Percentiles rank a stretch among this genome's conserved stretches.
Conservation (phyloP, 306 rosid genomes). For the Vigna hirtella region DNA sequence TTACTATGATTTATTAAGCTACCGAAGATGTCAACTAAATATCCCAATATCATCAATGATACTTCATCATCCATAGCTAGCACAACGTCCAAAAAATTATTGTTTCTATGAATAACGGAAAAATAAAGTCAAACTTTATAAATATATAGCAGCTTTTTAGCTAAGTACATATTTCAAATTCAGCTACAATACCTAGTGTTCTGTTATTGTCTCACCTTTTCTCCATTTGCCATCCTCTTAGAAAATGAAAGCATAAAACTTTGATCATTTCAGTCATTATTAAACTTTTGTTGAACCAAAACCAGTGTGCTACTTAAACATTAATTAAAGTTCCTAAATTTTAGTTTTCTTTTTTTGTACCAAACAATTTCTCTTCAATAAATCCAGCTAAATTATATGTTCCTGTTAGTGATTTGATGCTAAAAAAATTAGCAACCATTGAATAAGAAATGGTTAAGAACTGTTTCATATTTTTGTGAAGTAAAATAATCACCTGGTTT, state of each 20-base stretch:
- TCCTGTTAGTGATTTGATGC: slow-evolving; percentile 8
- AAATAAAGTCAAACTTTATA: slow-evolving; percentile 2
- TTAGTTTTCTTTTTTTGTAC: background rate
- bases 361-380: slow-evolving; percentile 29
- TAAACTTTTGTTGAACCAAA: background rate
- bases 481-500: slow-evolving; percentile 76
- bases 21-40: background rate
- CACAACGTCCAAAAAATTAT: background rate
- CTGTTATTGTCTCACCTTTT: slow-evolving; percentile 12
- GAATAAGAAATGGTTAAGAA: slow-evolving; percentile 31
- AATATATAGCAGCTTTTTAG: background rate
- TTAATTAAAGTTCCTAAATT: background rate
- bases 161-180: background rate
- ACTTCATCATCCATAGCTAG: background rate
- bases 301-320: background rate
- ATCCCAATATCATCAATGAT: background rate
- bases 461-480: slow-evolving; percentile 28
- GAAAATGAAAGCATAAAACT: slow-evolving; percentile 5
- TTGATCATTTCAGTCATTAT: background rate
- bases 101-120: background rate
- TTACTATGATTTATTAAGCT: too few species aligned
- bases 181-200: background rate
- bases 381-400: slow-evolving; percentile 3
- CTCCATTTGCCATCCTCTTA: background rate
- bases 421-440: slow-evolving; percentile 9